A percentile compares a stretch with the other conserved stretches of the same genome.
Evolutionary conservation across 495 filamentous ascomycete genomes (phyloP).

Genomic region (Articulospora tetracladia): DNA sequence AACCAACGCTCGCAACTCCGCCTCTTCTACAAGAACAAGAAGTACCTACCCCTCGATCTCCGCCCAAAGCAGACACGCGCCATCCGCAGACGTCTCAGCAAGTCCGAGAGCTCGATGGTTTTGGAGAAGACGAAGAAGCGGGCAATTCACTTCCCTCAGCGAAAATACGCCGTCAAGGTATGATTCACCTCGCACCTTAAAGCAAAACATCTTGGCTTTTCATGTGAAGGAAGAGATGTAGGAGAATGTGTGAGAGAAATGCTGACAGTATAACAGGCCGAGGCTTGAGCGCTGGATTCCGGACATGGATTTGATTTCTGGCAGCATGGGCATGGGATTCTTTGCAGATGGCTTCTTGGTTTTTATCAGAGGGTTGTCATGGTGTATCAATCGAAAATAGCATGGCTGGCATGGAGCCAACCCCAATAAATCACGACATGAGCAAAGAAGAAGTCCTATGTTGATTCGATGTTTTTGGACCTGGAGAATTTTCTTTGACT

Average conservation of each 20-base stretch:
- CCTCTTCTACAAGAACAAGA: constrained; percentile 99
- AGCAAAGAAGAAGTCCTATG: constrained; percentile 8
- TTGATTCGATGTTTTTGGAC: background rate
- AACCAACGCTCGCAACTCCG: constrained; percentile 97
- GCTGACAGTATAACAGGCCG: constrained; percentile 16
- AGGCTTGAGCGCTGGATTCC: constrained; percentile 21
- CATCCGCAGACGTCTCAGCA: constrained; percentile 86
- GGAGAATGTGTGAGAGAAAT: background rate
- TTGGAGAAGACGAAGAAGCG: constrained; percentile 95
- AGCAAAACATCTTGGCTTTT: background rate
- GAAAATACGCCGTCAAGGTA: constrained; percentile 97
- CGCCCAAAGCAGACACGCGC: constrained; percentile 95
- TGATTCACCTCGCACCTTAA: background rate
- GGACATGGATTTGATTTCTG: constrained; percentile 24
- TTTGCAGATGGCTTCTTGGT: constrained; percentile 21
- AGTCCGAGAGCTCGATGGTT: constrained; percentile 74
- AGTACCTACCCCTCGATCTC: constrained; percentile 96
- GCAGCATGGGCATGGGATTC: constrained; percentile 20
- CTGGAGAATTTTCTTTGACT: background rate
- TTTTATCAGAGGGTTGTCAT: constrained; percentile 16
- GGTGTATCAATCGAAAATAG: constrained; percentile 29
- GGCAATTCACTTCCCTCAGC: constrained; percentile 90
- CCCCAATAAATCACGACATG: constrained; percentile 23
- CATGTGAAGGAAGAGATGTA: background rate
- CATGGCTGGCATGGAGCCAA: constrained; percentile 25